Percentiles rank a stretch among this genome's conserved stretches.
phyloP scores from a whole-genome alignment of 768 basidiomycete genomes.

The Macrolepiota fuliginosa region DNA sequence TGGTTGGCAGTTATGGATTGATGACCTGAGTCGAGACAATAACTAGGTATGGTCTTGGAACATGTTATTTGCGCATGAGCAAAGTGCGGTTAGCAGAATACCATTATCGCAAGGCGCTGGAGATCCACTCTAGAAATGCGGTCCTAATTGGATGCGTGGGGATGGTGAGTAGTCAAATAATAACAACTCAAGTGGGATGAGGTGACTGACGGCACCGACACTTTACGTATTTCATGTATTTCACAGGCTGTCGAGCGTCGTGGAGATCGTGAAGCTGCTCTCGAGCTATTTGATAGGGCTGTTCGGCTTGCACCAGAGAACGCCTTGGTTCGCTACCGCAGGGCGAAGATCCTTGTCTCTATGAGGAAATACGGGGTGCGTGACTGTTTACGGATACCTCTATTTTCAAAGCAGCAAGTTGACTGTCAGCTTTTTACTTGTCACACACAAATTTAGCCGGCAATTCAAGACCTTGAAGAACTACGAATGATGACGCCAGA shows the following conservation, averaged over 20 bases:
- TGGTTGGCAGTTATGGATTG: conserved; percentile 14
- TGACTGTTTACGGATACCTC: conserved; percentile 17
- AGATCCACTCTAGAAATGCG: conserved; percentile 93
- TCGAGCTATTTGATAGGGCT: conserved; percentile 80
- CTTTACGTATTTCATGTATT: conserved; percentile 28
- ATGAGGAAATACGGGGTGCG: conserved; percentile 82
- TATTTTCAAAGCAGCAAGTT: conserved; percentile 1
- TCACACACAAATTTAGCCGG: conserved; percentile 48
- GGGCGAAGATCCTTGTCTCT: conserved; percentile 87
- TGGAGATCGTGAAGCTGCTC: conserved; percentile 72
- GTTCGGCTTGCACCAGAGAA: conserved; percentile 80
- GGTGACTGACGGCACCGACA: conserved; percentile 20
- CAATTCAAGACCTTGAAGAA: conserved; percentile 76
- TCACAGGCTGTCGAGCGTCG: conserved; percentile 85
- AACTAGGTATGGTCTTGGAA: conserved; percentile 95
- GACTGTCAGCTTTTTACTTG: conserved; percentile 20
- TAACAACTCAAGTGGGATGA: conserved; percentile 19
- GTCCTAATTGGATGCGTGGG: conserved; percentile 96
- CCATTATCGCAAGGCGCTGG: conserved; percentile 89
- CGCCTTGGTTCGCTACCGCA: conserved; percentile 90
- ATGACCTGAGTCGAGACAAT: conserved; percentile 16
- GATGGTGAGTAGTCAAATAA: conserved; percentile 63
- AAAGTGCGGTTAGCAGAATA: conserved; percentile 94
- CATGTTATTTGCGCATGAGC: conserved; percentile 93
- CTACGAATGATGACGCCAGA: conserved; percentile 84